Base-by-base conservation (phyloP, 1,284 basidiomycete genomes). In the Puccinia coronata region DNA sequence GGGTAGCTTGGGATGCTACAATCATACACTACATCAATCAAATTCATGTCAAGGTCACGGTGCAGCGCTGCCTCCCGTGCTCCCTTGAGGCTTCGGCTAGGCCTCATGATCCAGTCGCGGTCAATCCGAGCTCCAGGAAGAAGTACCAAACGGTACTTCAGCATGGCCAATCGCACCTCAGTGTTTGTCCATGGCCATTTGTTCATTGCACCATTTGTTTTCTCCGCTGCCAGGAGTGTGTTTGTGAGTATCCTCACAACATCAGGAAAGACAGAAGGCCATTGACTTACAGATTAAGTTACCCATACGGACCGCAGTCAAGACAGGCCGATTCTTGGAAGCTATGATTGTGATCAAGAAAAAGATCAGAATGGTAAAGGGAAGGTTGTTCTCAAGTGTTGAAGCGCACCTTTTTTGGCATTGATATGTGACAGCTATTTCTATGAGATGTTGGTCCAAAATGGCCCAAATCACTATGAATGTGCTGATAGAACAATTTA, bases 131-230 rank as follows among this genome's bases (percentile, higher is more conserved):
- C 67, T 5, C 36, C 67, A 23, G 67, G 67, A 12, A 43, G 18
- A 25, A 70, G n/a, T 18, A 47, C 28, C 36, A 70, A 70, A 18
- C 51, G 14, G 23, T 70, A 25, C 51, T 51, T 51, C 31, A 34
- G 1, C 31, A 47, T 39, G 20, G 67, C 67, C 43, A 70, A 41
- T 4, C 6, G 34, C 20, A 2, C 25, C 9, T 43, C 39, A 34
- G 43, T 49, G 2, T 70, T 47, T 39, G 43, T 70, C 67, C 67
- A 70, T 16, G 67, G 67, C 67, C 67, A 70, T 47, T 47, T 34
- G n/a, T 16, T 70, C 31, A 70, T 49, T 4, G 41, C 51, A 16
- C 43, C 51, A 0, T 47, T 23, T 3, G 25, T 51, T 34, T 49
- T 47, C n/a, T 70, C 67, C 16, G 41, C n/a, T 67, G 63, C n/a